phyloP scores from a whole-genome alignment of 176 grass and related monocot species.

The Ampelocalamus luodianensis region DNA sequence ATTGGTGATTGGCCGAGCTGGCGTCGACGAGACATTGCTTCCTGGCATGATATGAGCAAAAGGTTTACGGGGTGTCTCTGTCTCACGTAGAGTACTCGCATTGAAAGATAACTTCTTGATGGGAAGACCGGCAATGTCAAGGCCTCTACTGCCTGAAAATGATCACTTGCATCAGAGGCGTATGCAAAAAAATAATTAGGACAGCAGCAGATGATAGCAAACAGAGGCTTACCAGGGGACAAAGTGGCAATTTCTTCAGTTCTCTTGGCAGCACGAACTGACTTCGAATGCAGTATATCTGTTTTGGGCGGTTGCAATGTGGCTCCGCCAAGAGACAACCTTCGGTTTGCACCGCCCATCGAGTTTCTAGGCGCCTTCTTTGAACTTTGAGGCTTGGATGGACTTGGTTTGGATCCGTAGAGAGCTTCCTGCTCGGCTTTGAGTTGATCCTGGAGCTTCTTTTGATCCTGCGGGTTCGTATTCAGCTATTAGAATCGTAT shows the following conservation, averaged over 20 bases:
- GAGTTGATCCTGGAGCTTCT: slow-evolving; percentile 77
- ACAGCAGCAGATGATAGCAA: background rate
- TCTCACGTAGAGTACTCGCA: slow-evolving; percentile 39
- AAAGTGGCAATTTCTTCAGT: slow-evolving; percentile 53
- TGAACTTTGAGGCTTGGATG: slow-evolving; percentile 74
- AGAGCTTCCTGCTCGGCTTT: slow-evolving; percentile 86
- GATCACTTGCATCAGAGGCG: slow-evolving; percentile 29
- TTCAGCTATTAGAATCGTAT: background rate
- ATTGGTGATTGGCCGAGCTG: slow-evolving; percentile 30
- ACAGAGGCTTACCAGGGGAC: slow-evolving; percentile 66
- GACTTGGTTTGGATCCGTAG: slow-evolving; percentile 92
- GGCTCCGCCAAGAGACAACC: slow-evolving; percentile 78
- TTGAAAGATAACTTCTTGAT: slow-evolving; percentile 70
- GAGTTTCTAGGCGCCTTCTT: slow-evolving; percentile 66
- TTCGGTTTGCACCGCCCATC: slow-evolving; percentile 54
- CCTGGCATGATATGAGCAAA: slow-evolving; percentile 62
- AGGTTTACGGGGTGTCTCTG: slow-evolving; percentile 68
- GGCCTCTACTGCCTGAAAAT: slow-evolving; percentile 54
- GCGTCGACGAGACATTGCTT: slow-evolving; percentile 49
- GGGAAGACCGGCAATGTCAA: slow-evolving; percentile 47
- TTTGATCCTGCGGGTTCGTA: slow-evolving; percentile 79
- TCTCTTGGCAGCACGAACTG: slow-evolving; percentile 63
- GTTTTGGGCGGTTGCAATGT: slow-evolving; percentile 54
- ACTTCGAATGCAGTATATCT: slow-evolving; percentile 56
- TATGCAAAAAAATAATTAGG: background rate